Conservation (phyloP, 1,284 basidiomycete species). For the Apiotrichum siamense region DNA sequence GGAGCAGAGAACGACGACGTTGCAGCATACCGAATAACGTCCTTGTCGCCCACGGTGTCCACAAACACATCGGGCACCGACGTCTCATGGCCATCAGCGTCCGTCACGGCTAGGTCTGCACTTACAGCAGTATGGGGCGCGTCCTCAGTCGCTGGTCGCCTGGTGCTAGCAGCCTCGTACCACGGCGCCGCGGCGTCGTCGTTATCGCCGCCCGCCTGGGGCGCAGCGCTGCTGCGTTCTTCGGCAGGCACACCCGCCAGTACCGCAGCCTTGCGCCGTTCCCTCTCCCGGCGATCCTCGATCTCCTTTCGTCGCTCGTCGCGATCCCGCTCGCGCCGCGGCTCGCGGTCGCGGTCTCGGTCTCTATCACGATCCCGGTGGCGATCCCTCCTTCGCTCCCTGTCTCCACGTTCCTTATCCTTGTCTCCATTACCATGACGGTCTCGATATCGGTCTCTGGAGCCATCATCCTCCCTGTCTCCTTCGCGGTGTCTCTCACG, state of each 20-base stretch:
- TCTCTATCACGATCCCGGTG: slow-evolving; percentile 4
- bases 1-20: slow-evolving; percentile 22
- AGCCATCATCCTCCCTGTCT: no score
- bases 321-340: slow-evolving; percentile 2
- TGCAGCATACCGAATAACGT: slow-evolving; percentile 22
- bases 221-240: no score
- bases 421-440: no score
- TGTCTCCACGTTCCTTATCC: no score
- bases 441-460: no score
- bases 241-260: not conserved
- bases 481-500: no score
- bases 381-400: no score
- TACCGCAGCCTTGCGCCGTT: slow-evolving; percentile 2
- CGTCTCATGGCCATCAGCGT: no score
- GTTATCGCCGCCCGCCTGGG: not conserved
- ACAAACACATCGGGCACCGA: slow-evolving; percentile 21
- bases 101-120: no score
- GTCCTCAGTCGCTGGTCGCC: slow-evolving; percentile 15
- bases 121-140: not conserved
- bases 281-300: slow-evolving; percentile 11
- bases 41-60: slow-evolving; percentile 31
- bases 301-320: slow-evolving; percentile 14
- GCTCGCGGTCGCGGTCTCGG: not conserved
- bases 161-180: slow-evolving; percentile 23
- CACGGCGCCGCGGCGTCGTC: slow-evolving; percentile 24